Percentiles rank a stretch among this genome's conserved stretches.
Conservation (phyloP, 1,284 basidiomycete species). For the Tilletia caries region DNA sequence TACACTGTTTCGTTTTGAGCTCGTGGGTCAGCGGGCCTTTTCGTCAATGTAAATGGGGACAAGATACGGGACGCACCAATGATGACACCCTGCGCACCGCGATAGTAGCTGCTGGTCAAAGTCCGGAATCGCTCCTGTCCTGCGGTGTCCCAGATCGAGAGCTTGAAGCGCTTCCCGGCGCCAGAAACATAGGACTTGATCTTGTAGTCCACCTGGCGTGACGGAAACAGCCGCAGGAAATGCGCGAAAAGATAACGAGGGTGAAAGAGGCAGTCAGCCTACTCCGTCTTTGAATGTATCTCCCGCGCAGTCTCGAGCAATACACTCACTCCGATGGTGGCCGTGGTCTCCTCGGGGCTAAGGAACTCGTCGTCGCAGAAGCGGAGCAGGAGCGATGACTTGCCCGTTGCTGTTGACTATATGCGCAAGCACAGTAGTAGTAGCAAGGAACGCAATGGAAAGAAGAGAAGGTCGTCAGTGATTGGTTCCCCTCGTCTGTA, state of each 20-base stretch:
- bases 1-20: too few relatives aligned
- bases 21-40: neutral
- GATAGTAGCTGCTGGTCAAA: slow-evolving; percentile 85
- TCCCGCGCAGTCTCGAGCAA: neutral
- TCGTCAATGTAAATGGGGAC: neutral
- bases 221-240: neutral
- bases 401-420: slow-evolving; percentile 79
- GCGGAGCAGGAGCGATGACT: slow-evolving; percentile 77
- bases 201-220: slow-evolving; percentile 20
- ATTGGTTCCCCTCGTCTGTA: neutral
- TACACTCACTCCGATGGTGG: slow-evolving; percentile 71
- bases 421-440: neutral
- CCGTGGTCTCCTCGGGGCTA: slow-evolving; percentile 86
- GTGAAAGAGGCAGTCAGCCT: neutral
- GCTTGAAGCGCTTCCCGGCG: slow-evolving; percentile 59
- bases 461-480: neutral
- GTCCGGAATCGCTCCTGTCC: slow-evolving; percentile 62
- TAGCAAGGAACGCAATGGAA: too few relatives aligned
- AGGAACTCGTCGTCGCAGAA: slow-evolving; percentile 97
- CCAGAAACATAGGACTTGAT: slow-evolving; percentile 53
- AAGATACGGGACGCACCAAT: slow-evolving; percentile 62
- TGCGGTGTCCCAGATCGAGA: slow-evolving; percentile 60
- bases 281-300: too few relatives aligned
- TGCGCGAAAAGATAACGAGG: neutral
- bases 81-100: slow-evolving; percentile 89